Base-by-base conservation (phyloP, 805 yeast genomes). In the Naumovozyma castellii region DNA sequence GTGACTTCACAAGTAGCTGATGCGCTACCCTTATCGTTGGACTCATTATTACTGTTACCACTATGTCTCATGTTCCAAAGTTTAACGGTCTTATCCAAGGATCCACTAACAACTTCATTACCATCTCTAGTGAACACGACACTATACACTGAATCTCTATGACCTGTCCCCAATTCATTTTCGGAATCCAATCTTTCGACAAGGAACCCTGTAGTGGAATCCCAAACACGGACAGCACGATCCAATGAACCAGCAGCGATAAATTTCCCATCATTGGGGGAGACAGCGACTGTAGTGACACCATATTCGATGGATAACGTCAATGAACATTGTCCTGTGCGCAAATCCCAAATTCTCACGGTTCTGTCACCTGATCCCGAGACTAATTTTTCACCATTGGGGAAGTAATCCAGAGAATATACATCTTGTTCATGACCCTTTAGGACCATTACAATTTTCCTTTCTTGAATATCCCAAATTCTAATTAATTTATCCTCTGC, bases 361-460 rank as follows among this genome's bases (percentile, higher is more conserved):
- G 96, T 86, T 54, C 95, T 77, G 66, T 90, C 98, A 42, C 98
- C 98, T 13, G 94, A 81, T 30, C 98, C 98, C 15, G 94, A 82
- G 20, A 90, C 96, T 52, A 90, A 74, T 60, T 87, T 83, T 50
- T 87, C 76, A 38, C 98, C 97, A 54, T 85, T 87, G 36, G 95
- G 90, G 75, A 90, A 84, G 63, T 84, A 92, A 65, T 86, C 97
- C 50, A 90, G 72, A 10, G 97, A 88, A 66, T 90, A 92, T 51
- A 90, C 88, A 66, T 90, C 98, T 69, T 92, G 98, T 63, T 88
- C 97, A 61, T 90, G 97, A 38, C 98, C 98, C 47, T 80, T 73
- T 59, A 90, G 71, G 50, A 84, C 81, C 65, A 84, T 82, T 49
- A 87, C 84, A 54, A 88, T 84, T 56, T 88, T 78, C 62, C 83